Evolutionary conservation across 345 rosid genomes (phyloP), one percentile per base, ranked within the genome.

Genomic region (Citrus reticulata): DNA sequence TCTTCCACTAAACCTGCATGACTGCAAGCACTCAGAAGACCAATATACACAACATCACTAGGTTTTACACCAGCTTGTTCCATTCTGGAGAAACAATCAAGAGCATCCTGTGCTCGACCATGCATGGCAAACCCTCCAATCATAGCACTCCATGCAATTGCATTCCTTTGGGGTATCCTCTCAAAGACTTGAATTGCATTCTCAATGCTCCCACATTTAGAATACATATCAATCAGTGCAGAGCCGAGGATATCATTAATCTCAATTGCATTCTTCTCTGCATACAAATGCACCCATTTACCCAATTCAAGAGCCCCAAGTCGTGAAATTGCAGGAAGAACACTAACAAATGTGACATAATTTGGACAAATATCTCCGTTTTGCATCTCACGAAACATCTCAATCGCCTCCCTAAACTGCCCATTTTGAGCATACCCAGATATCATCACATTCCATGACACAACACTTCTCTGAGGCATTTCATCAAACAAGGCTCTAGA

Each of bases 171-270:
- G 4, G 83, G 87, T 25, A 86, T 79, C 58, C 81, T 77, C 81
- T 83, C 90, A 37, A 92, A 93, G 57, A 93, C 84, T 65, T 85
- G 85, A 81, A 89, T 19, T 1, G 91, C 92, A 79, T 90, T 89
- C 75, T 90, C 95, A 16, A 90, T 77, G 66, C 85, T 83, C 68
- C 96, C 96, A 67, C 98, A 89, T 77, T 93, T 90, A 1, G 91
- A 85, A 74, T 93, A 92, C 96, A 92, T 89, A 77, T 93, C 96
- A 65, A 91, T 88, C 71, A 93, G 77, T 70, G 93, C 94, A 58
- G 92, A 91, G 67, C 92, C 92, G 62, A 90, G 92, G 67, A 86
- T 89, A 70, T 86, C 93, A 73, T 90, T 88, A 14, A 88, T 81
- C 85, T 75, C 78, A 61, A 89, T 84, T 20, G 73, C 79, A 32